Evolutionary conservation across 345 rosid genomes (phyloP), one percentile per base, ranked within the genome.

Genomic region (Geranium brycei): DNA sequence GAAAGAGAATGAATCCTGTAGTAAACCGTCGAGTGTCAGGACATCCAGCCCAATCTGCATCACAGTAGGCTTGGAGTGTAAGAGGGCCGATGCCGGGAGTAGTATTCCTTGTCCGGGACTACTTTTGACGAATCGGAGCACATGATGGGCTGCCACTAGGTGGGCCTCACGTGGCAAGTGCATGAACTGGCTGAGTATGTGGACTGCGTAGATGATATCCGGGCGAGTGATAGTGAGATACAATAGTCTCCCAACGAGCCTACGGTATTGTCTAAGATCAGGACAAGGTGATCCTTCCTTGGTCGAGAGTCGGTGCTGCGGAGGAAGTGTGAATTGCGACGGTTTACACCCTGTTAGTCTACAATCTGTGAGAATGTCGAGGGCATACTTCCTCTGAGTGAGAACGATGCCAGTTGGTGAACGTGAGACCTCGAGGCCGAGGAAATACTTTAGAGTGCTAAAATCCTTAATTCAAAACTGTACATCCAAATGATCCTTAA

Each of bases 381-480:
- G 5, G n/a, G 15, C 35, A 51, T 67, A 19, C 18, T 67, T 67
- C 5, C 57, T 4, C 15, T 63, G 67, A n/a, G 15, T 47, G 0
- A 67, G 17, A 18, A 19, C 17, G 2, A 72, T 18, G 16, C 66
- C 38, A 10, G 31, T 8, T 2, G 1, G 10, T 0, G 15, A 35
- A 0, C 2, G 17, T 3, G 61, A 53, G 13, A 72, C 47, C 32
- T 72, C 47, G 15, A 72, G 41, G 14, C 61, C 64, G 0, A 72
- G 16, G 19, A 72, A 67, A 7, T 62, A 71, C 11, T 66, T 62
- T 2, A 61, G 19, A 18, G 19, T 11, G 2, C 69, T 38, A 4
- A 63, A 17, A 13, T 68, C 68, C 23, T 72, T 72, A 8, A 60
- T 64, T n/a, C 2, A n/a, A 13, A 72, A 72, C 1, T 15, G 7